A percentile compares a stretch with the other conserved stretches of the same genome.
Evolutionary conservation across 768 basidiomycete genomes (phyloP).

Genomic region (Epithele typhae): DNA sequence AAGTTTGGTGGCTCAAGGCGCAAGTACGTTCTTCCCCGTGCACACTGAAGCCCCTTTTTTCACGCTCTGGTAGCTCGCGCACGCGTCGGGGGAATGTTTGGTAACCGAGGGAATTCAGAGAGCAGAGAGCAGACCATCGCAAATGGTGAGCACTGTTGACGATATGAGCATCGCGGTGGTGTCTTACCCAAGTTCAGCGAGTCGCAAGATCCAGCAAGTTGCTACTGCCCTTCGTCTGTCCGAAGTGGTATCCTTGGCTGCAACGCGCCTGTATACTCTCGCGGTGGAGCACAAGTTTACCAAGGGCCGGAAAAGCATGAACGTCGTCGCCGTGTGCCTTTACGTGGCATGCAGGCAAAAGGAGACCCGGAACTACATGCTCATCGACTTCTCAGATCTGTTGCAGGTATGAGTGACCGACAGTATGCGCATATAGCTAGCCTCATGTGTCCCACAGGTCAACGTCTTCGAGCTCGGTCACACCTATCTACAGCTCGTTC

Average conservation of each 20-base stretch:
- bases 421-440: neutral
- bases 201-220: conserved; percentile 78
- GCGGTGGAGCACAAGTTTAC: conserved; percentile 93
- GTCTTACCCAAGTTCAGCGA: conserved; percentile 46
- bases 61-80: conserved; percentile 88
- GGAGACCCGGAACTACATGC: conserved; percentile 91
- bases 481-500: conserved; percentile 92
- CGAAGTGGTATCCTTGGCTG: conserved; percentile 75
- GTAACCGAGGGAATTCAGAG: conserved; percentile 73
- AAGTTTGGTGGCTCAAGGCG: conserved; percentile 84
- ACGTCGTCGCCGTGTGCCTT: conserved; percentile 93
- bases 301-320: conserved; percentile 86
- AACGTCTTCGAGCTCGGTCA: conserved; percentile 97
- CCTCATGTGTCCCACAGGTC: conserved; percentile 47
- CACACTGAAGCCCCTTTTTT: neutral
- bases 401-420: conserved; percentile 70
- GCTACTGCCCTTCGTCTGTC: conserved; percentile 74
- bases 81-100: conserved; percentile 76
- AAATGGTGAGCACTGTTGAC: conserved; percentile 72
- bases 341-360: conserved; percentile 92
- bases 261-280: conserved; percentile 85
- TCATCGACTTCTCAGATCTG: conserved; percentile 98
- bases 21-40: conserved; percentile 56
- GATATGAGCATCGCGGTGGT: neutral
- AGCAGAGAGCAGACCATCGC: conserved; percentile 89